Evolutionary conservation across 371 early-diverging fungal species (phyloP).

Genomic region (Dichotomocladium elegans): DNA sequence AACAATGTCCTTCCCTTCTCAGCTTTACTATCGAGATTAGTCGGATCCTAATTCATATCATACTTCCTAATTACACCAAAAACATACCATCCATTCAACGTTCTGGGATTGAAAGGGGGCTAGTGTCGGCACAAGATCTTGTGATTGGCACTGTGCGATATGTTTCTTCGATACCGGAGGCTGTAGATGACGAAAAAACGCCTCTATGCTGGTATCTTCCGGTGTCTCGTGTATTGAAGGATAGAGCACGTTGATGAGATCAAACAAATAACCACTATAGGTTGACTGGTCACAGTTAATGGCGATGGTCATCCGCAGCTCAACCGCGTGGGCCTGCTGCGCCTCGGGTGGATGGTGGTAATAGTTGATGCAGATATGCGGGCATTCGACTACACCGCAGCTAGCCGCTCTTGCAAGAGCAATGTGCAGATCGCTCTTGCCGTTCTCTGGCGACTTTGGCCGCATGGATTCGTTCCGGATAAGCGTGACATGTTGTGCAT

Average conservation of each 20-base stretch:
- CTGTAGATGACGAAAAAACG: conserved; percentile 24
- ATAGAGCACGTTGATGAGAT: conserved; percentile 1
- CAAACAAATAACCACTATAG: too few relatives aligned
- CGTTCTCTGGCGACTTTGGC: too few relatives aligned
- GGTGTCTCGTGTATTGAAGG: background rate
- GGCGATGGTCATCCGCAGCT: too few relatives aligned
- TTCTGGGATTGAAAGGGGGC: conserved; percentile 39
- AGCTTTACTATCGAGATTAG: conserved; percentile 1
- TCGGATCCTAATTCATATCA: background rate
- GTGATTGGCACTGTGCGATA: conserved; percentile 6
- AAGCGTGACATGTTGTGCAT: too few relatives aligned
- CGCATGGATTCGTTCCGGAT: too few relatives aligned
- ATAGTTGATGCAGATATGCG: too few relatives aligned
- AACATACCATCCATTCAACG: conserved; percentile 33
- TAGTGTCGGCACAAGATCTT: conserved; percentile 11
- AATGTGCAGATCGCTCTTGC: too few relatives aligned
- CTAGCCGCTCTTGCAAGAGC: too few relatives aligned
- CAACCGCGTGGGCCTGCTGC: too few relatives aligned
- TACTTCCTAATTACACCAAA: background rate
- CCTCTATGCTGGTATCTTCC: conserved; percentile 7
- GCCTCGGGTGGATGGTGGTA: too few relatives aligned
- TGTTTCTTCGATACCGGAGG: conserved; percentile 14
- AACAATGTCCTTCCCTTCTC: conserved; percentile 18
- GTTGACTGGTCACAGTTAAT: too few relatives aligned
- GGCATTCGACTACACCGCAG: too few relatives aligned